Conservation (phyloP, 129 eudicot genomes). For the Ambrosia artemisiifolia region DNA sequence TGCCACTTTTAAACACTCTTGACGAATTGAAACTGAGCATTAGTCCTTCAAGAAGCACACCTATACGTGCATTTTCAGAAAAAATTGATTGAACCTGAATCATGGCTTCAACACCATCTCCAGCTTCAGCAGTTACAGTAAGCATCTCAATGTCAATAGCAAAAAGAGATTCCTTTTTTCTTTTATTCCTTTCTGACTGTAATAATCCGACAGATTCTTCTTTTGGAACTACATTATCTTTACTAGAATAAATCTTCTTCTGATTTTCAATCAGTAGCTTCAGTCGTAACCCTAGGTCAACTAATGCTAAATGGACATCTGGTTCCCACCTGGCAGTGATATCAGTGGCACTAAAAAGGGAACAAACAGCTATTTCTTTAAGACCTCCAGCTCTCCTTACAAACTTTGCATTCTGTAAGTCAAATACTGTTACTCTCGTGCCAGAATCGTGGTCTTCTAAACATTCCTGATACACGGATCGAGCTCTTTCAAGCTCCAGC, state of each 20-base stretch:
- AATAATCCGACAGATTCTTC: constrained; percentile 40
- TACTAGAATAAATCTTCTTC: constrained; percentile 30
- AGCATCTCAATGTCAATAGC: constrained; percentile 93
- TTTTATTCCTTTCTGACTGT: constrained; percentile 50
- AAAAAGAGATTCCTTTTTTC: constrained; percentile 73
- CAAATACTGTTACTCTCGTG: constrained; percentile 67
- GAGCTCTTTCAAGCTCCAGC: constrained; percentile 85
- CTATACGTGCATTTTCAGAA: constrained; percentile 97
- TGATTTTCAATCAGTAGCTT: constrained; percentile 60
- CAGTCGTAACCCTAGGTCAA: constrained; percentile 69
- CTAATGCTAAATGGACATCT: constrained; percentile 77
- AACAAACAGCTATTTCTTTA: constrained; percentile 84
- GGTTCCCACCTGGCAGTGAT: constrained; percentile 97
- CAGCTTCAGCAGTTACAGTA: constrained; percentile 79
- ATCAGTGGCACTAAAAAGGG: constrained; percentile 95
- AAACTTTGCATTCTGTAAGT: constrained; percentile 83
- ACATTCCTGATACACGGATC: constrained; percentile 73
- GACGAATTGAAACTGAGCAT: constrained; percentile 65
- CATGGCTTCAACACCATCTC: constrained; percentile 90
- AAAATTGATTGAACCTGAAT: constrained; percentile 87
- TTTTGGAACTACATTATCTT: constrained; percentile 33
- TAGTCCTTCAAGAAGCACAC: constrained; percentile 92
- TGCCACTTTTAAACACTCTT: constrained; percentile 73
- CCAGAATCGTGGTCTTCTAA: constrained; percentile 46
- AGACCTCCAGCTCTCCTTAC: constrained; percentile 83